Conservation (phyloP, 2,329 filamentous ascomycete species). For the Pseudogymnoascus sp. region DNA sequence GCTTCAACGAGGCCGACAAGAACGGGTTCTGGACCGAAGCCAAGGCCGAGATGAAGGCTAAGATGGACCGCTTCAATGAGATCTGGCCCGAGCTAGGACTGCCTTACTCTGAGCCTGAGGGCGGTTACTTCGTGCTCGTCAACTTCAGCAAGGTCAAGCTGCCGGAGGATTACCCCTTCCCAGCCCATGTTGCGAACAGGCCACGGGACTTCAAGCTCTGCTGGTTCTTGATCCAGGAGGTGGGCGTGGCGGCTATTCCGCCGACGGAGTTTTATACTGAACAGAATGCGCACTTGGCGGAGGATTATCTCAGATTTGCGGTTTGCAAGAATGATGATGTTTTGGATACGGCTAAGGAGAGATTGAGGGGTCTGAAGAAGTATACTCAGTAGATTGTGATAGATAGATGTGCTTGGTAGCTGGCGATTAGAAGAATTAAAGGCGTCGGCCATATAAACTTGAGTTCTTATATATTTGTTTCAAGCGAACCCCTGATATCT, state of each 20-base stretch:
- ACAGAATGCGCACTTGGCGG: slow-evolving; percentile 70
- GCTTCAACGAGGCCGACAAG: slow-evolving; percentile 81
- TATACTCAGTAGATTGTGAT: slow-evolving; percentile 40
- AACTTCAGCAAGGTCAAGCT: slow-evolving; percentile 85
- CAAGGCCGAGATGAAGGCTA: slow-evolving; percentile 78
- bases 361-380: slow-evolving; percentile 63
- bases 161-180: slow-evolving; percentile 79
- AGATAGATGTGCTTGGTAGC: background rate
- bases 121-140: slow-evolving; percentile 93
- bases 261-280: slow-evolving; percentile 96
- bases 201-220: slow-evolving; percentile 89
- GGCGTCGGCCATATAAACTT: background rate
- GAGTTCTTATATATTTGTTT: background rate
- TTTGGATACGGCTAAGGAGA: slow-evolving; percentile 67
- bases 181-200: slow-evolving; percentile 73
- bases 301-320: slow-evolving; percentile 90
- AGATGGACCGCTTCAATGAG: slow-evolving; percentile 79
- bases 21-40: slow-evolving; percentile 82
- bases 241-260: slow-evolving; percentile 91
- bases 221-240: slow-evolving; percentile 95
- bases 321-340: slow-evolving; percentile 93
- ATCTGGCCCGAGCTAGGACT: slow-evolving; percentile 67
- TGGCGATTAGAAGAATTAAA: background rate
- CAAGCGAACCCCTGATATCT: background rate
- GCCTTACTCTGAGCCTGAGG: slow-evolving; percentile 66